Evolutionary conservation across 2,329 filamentous ascomycete genomes (phyloP).

Genomic region (Colletotrichum somersetense): DNA sequence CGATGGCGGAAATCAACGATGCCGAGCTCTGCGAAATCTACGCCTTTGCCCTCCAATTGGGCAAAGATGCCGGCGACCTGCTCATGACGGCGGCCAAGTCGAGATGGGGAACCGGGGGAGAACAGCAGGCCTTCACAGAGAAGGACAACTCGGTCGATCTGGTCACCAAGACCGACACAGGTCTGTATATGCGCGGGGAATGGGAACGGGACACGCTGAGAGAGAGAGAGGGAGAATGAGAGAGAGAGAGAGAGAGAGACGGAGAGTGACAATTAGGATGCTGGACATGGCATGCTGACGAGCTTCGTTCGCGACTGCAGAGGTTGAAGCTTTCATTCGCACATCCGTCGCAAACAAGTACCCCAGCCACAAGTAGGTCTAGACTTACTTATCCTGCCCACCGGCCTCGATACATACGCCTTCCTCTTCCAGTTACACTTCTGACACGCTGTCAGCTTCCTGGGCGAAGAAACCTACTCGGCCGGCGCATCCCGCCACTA

Average conservation of each 20-base stretch:
- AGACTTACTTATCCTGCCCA: neutral
- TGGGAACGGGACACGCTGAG: neutral
- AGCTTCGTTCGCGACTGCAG: slow-evolving; percentile 53
- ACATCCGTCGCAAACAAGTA: slow-evolving; percentile 69
- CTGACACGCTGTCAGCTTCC: slow-evolving; percentile 64
- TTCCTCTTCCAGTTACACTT: neutral
- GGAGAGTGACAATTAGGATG: no score
- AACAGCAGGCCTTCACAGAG: slow-evolving; percentile 62
- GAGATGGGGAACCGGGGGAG: slow-evolving; percentile 59
- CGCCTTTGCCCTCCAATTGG: slow-evolving; percentile 76
- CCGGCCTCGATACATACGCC: slow-evolving; percentile 10
- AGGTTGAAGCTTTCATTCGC: slow-evolving; percentile 79
- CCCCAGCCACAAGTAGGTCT: slow-evolving; percentile 73
- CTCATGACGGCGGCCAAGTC: slow-evolving; percentile 73
- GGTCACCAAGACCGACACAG: slow-evolving; percentile 81
- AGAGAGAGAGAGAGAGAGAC: no score
- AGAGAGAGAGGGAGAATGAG: neutral
- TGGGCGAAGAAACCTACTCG: slow-evolving; percentile 83
- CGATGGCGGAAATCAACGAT: slow-evolving; percentile 49
- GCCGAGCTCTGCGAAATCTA: slow-evolving; percentile 74
- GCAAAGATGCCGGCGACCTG: slow-evolving; percentile 76
- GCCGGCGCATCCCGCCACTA: slow-evolving; percentile 76
- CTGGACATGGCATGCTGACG: slow-evolving; percentile 13
- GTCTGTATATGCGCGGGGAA: slow-evolving; percentile 54
- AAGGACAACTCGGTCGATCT: slow-evolving; percentile 84